phyloP scores from a whole-genome alignment of 1,284 basidiomycete genomes.

The Kwoniella shivajii region DNA sequence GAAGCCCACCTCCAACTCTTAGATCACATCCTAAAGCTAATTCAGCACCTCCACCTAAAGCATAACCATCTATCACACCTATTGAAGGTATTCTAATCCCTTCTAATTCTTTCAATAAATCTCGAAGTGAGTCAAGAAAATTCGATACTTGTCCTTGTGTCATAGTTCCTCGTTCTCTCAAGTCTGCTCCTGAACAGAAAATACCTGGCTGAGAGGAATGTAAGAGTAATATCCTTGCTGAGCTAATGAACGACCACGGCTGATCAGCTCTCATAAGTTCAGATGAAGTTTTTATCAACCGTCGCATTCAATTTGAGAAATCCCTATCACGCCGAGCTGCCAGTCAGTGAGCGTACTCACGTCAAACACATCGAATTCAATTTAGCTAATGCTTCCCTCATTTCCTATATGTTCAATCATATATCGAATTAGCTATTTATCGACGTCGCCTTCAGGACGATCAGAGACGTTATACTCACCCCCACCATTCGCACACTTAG shows the following conservation, averaged over 20 bases:
- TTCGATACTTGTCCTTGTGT: constrained; percentile 68
- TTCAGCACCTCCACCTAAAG: constrained; percentile 88
- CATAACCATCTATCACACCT: constrained; percentile 89
- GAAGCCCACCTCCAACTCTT: constrained; percentile 71
- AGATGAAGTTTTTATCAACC: too few relatives aligned
- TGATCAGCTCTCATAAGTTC: constrained; percentile 67
- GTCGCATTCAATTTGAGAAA: too few relatives aligned
- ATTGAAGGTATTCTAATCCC: constrained; percentile 82
- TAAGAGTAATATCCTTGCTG: constrained; percentile 72
- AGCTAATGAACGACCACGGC: constrained; percentile 64
- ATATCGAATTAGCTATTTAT: not conserved
- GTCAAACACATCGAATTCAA: constrained; percentile 50
- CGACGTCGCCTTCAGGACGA: not conserved
- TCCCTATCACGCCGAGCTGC: too few relatives aligned
- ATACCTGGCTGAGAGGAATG: constrained; percentile 71
- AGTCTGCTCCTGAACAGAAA: constrained; percentile 92
- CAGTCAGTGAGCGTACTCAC: constrained; percentile 49
- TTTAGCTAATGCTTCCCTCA: constrained; percentile 68
- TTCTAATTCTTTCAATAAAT: constrained; percentile 73
- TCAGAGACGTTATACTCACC: too few relatives aligned
- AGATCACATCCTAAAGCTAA: constrained; percentile 84
- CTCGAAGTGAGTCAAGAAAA: constrained; percentile 77
- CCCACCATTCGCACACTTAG: constrained; percentile 74
- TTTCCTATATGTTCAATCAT: constrained; percentile 63
- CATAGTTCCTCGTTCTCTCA: constrained; percentile 83